Evolutionary conservation across 2,329 filamentous ascomycete genomes (phyloP).

Genomic region (Fusarium irregulare): DNA sequence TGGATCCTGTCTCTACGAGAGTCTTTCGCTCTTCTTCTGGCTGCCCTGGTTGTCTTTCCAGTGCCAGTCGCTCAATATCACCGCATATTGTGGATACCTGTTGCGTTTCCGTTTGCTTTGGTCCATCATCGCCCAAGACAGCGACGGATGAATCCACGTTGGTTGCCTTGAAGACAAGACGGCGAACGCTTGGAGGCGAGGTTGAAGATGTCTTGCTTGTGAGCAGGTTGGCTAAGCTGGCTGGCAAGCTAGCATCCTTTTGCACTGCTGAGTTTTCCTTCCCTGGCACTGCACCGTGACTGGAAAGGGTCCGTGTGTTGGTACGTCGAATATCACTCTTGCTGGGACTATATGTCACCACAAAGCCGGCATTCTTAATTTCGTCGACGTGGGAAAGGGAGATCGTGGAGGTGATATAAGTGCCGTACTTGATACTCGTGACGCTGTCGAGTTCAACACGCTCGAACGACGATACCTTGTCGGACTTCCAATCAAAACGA

Average conservation of each 20-base stretch:
- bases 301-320: conserved; percentile 85
- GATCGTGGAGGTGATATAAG: conserved; percentile 91
- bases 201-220: conserved; percentile 49
- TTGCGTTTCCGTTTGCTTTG: conserved; percentile 64
- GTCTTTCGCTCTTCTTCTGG: conserved; percentile 57
- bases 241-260: conserved; percentile 44
- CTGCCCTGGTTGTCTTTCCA: conserved; percentile 58
- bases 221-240: conserved; percentile 57
- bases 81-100: conserved; percentile 74
- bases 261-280: conserved; percentile 38
- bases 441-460: conserved; percentile 82
- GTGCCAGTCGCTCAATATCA: conserved; percentile 78
- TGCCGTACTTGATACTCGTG: conserved; percentile 78
- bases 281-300: conserved; percentile 50
- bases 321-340: conserved; percentile 78
- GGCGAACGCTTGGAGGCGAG: conserved; percentile 14
- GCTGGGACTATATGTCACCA: conserved; percentile 80
- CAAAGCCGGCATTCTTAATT: conserved; percentile 82
- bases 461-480: conserved; percentile 94
- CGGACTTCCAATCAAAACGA: conserved; percentile 92
- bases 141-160: conserved; percentile 64
- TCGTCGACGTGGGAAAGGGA: conserved; percentile 82
- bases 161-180: conserved; percentile 38
- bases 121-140: conserved; percentile 60
- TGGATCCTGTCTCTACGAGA: conserved; percentile 70